These are phyloP conservation scores for Fusarium annulatum DNA, from an alignment of 2,329 filamentous ascomycete genomes.

Conservation along the genomic window DNA sequence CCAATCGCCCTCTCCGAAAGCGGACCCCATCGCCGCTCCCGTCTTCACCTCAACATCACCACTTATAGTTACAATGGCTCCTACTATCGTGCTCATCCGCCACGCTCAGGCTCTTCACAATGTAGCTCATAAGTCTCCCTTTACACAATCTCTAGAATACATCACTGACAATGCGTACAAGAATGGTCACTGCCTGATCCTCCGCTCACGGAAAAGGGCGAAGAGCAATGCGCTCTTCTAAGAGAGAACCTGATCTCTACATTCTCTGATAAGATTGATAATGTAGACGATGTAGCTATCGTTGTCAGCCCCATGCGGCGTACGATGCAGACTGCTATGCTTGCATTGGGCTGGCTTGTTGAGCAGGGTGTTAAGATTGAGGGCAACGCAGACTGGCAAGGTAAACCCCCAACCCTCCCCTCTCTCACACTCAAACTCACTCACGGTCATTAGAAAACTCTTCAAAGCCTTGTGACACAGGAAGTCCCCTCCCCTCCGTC, in stretches of 20 bases:
- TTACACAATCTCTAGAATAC: neutral
- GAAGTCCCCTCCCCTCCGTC: slow-evolving; percentile 59
- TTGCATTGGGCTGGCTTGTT: slow-evolving; percentile 68
- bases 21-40: neutral
- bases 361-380: slow-evolving; percentile 64
- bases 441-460: slow-evolving; percentile 59
- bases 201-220: slow-evolving; percentile 60
- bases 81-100: slow-evolving; percentile 81
- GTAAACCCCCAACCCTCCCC: slow-evolving; percentile 48
- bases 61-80: slow-evolving; percentile 55
- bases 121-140: slow-evolving; percentile 57
- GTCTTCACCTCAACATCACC: slow-evolving; percentile 2
- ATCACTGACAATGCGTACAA: slow-evolving; percentile 49
- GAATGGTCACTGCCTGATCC: slow-evolving; percentile 63
- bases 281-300: slow-evolving; percentile 58
- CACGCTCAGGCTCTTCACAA: slow-evolving; percentile 82
- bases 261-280: slow-evolving; percentile 48
- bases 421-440: neutral
- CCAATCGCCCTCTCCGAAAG: slow-evolving; percentile 14
- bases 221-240: slow-evolving; percentile 60
- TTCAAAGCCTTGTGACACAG: slow-evolving; percentile 70
- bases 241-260: slow-evolving; percentile 55
- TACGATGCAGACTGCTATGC: slow-evolving; percentile 71
- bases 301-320: slow-evolving; percentile 73
- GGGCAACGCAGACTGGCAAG: slow-evolving; percentile 73